A percentile compares a stretch with the other conserved stretches of the same genome.
phyloP scores from a whole-genome alignment of 352 stramenopile genomes.

The Globisporangium irregulare region DNA sequence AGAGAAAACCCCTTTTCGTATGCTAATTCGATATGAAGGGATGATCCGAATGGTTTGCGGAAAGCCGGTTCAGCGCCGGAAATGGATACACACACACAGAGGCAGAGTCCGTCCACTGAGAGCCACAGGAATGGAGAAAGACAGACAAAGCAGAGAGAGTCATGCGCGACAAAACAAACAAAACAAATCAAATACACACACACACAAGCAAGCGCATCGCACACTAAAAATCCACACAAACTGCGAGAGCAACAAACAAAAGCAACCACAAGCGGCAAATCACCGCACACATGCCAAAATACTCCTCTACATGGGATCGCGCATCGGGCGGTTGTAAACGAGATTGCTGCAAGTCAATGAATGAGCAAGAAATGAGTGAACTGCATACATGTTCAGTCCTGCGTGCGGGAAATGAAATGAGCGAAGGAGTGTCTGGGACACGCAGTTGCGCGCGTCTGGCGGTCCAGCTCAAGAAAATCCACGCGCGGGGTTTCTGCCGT shows the following conservation, averaged over 20 bases:
- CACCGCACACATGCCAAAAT: not conserved
- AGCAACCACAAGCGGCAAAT: not conserved
- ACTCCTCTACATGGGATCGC: not conserved
- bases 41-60: not conserved
- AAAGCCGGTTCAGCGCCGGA: conserved; percentile 6
- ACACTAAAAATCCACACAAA: too few species aligned
- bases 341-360: not conserved
- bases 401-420: not conserved
- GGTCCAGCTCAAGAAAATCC: not conserved
- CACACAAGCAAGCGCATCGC: not conserved
- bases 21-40: not conserved
- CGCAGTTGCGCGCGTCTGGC: not conserved
- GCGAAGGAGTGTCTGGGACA: not conserved
- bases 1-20: not conserved
- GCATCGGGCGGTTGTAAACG: not conserved
- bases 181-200: not conserved
- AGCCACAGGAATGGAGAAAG: not conserved
- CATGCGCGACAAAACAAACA: not conserved
- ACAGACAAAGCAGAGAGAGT: not conserved
- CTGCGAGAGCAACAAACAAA: not conserved
- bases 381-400: not conserved
- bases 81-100: conserved; percentile 3
- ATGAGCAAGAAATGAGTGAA: too few species aligned
- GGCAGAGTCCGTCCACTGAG: not conserved
- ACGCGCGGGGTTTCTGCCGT: not conserved